phyloP scores from a whole-genome alignment of 192 early-diverging fungal species.

The Backusella morwellensis region DNA sequence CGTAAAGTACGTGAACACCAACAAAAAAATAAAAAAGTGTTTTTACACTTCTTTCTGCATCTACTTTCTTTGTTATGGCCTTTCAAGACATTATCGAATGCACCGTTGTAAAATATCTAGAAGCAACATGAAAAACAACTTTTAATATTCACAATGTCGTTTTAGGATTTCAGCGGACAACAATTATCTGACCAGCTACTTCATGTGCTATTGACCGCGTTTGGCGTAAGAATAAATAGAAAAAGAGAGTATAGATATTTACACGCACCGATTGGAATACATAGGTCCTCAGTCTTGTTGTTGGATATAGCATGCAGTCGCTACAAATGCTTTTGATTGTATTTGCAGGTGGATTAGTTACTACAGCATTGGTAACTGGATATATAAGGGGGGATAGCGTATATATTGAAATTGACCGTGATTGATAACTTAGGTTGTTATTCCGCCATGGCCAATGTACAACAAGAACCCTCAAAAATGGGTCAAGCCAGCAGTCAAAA shows the following conservation, averaged over 20 bases:
- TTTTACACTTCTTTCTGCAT: background rate
- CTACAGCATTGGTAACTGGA: background rate
- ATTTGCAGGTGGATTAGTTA: background rate
- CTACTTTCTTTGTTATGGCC: background rate
- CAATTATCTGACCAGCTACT: background rate
- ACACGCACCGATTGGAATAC: background rate
- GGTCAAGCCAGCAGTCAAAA: background rate
- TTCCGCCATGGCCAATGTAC: slow-evolving; percentile 24
- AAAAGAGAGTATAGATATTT: background rate
- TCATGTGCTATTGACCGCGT: slow-evolving; percentile 3
- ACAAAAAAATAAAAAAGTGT: background rate
- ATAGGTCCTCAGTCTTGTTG: slow-evolving; percentile 8
- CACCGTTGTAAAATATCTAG: background rate
- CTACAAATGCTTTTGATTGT: slow-evolving; percentile 7
- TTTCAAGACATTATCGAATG: slow-evolving; percentile 10
- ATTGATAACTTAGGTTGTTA: background rate
- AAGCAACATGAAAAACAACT: background rate
- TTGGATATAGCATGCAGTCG: slow-evolving; percentile 11
- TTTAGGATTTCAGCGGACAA: slow-evolving; percentile 18
- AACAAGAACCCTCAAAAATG: slow-evolving; percentile 11
- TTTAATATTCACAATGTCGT: background rate
- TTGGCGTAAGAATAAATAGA: background rate
- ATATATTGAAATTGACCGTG: background rate
- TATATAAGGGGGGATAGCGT: background rate
- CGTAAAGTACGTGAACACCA: background rate